Evolutionary conservation across 2,329 filamentous ascomycete species (phyloP), one percentile per base, ranked within the genome.

Genomic region (Aspergillus sp.): DNA sequence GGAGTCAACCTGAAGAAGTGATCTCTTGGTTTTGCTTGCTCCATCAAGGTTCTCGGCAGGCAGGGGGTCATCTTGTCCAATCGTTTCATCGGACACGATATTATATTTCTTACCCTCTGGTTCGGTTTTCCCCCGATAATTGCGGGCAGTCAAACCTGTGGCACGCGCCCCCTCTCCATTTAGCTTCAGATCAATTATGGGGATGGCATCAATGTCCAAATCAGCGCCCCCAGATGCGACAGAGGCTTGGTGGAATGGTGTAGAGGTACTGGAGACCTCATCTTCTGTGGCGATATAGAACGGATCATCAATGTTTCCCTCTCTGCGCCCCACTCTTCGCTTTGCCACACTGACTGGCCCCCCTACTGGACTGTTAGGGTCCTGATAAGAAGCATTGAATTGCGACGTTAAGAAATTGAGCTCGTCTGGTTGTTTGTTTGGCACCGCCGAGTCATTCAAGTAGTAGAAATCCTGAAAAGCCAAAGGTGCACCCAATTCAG

Each of bases 181-280:
- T 7, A 97, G 83, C 62, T 96, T 88, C 51, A 99, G 83, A 72
- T 96, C 88, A 87, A 99, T 95, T 69, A 99, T 94, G 2, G 95
- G 95, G 68, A 99, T 99, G 2, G 91, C 86, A 75, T 99, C 95
- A 49, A 99, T 89, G 71, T 99, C 94, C 9, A 98, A 80, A 49
- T 90, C 89, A 2, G 89, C 87, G 2, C 88, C 89, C 70, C 94
- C 93, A 58, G 86, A 87, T 59, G 83, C 87, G 59, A 86, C 84
- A 3, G 90, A 80, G 58, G 95, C 91, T 64, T 86, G 90, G 69
- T 94, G 90, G 53, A 95, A 87, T 0, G 91, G 91, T 0, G 90
- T 94, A 0, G 89, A 89, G 6, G 84, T 84, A 36, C 86, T 85
- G 4, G 85, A 86, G 0, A 78, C 77, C 47, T 77, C 80, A 26